Percentiles rank a stretch among this genome's conserved stretches.
Evolutionary conservation across 2,329 filamentous ascomycete genomes (phyloP).

Genomic region (Diplodia scrobiculata): DNA sequence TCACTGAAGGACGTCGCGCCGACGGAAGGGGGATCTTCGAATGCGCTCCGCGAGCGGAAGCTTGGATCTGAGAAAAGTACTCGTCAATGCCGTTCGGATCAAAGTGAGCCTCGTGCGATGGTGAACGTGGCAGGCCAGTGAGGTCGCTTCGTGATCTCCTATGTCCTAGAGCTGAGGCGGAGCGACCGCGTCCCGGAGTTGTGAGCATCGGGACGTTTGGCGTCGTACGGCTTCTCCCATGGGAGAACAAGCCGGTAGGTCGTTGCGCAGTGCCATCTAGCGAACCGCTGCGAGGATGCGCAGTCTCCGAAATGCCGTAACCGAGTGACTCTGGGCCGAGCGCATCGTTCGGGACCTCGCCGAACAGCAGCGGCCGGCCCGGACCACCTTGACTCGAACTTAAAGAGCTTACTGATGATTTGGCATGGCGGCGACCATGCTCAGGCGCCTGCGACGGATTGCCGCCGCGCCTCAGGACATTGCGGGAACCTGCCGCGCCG

Average conservation of each 20-base stretch:
- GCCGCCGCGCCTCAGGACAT: conserved; percentile 23
- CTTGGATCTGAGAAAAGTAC: conserved; percentile 26
- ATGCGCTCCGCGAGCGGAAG: conserved; percentile 20
- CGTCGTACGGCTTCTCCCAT: conserved; percentile 23
- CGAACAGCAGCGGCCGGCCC: conserved; percentile 27
- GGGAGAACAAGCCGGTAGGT: conserved; percentile 27
- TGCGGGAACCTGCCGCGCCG: conserved; percentile 24
- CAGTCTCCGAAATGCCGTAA: conserved; percentile 22
- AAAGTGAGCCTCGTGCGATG: conserved; percentile 13
- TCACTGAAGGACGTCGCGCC: conserved; percentile 37
- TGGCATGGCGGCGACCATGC: conserved; percentile 22
- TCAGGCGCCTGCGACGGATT: conserved; percentile 11
- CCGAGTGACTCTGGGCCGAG: conserved; percentile 10
- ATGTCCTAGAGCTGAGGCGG: conserved; percentile 24
- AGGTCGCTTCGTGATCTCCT: conserved; percentile 29
- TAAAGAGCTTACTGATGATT: conserved; percentile 26
- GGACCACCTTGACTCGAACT: conserved; percentile 19
- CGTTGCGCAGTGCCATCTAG: conserved; percentile 23
- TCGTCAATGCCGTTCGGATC: conserved; percentile 28
- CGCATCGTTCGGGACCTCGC: conserved; percentile 20
- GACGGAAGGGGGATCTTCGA: conserved; percentile 27
- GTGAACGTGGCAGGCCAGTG: conserved; percentile 19
- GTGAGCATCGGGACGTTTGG: conserved; percentile 9
- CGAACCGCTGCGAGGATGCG: conserved; percentile 25
- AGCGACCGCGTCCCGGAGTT: conserved; percentile 17